Conservation (phyloP, 2,329 filamentous ascomycete genomes). For the Drechslerella coelobrocha region DNA sequence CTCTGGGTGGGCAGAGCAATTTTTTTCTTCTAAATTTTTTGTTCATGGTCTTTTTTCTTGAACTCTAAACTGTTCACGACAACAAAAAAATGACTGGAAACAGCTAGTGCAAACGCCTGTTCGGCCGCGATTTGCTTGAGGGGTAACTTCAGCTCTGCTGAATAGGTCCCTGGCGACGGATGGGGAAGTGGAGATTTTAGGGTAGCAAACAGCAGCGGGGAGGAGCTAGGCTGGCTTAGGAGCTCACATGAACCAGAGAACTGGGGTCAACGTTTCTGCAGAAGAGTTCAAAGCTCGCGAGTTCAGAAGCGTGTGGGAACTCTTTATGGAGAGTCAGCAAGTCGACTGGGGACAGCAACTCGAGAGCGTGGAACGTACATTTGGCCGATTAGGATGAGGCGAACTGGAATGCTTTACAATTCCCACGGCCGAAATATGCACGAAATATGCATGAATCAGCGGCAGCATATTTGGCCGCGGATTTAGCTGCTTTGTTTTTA, state of each 20-base stretch:
- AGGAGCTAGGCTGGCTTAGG: background rate
- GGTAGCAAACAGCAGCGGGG: background rate
- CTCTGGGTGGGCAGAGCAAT: background rate
- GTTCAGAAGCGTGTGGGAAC: background rate
- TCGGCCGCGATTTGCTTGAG: background rate
- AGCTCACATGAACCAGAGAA: background rate
- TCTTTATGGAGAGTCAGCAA: background rate
- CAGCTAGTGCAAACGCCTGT: background rate
- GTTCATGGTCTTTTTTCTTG: background rate
- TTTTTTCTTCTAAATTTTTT: constrained; percentile 1
- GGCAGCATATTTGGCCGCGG: background rate
- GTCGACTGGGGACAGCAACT: no score
- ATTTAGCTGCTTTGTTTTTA: background rate
- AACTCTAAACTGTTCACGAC: background rate
- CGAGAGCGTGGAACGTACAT: no score
- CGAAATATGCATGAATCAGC: background rate
- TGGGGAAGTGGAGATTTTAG: background rate
- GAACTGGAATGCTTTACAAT: background rate
- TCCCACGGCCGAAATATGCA: background rate
- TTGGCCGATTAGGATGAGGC: background rate
- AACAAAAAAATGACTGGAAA: background rate
- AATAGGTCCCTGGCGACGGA: constrained; percentile 1
- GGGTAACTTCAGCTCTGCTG: background rate
- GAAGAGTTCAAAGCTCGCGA: background rate
- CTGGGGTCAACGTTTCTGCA: background rate